Evolutionary conservation across 331 rosid species (phyloP).

Genomic region (Rosa hybrid): DNA sequence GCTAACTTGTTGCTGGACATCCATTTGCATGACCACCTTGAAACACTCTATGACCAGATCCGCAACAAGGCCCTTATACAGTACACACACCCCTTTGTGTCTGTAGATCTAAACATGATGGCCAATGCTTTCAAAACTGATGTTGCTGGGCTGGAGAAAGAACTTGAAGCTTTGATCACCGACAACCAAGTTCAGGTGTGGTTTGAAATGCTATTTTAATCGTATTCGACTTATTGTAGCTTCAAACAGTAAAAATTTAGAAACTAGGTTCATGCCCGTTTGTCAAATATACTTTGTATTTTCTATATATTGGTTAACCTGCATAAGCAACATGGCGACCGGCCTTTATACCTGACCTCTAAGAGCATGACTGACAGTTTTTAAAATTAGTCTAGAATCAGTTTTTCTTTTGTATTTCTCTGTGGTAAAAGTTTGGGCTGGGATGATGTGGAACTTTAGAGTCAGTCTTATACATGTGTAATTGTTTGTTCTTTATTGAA

Average conservation of each 20-base stretch:
- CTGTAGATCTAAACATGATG: constrained; percentile 92
- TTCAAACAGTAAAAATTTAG: constrained; percentile 11
- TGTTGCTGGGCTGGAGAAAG: constrained; percentile 85
- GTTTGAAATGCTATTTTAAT: constrained; percentile 27
- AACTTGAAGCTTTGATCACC: constrained; percentile 95
- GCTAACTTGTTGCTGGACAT: constrained; percentile 78
- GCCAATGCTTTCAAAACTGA: constrained; percentile 97
- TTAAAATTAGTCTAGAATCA: not conserved
- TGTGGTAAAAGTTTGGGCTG: not conserved
- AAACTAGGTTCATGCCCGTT: not conserved
- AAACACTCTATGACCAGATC: constrained; percentile 88
- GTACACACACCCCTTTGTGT: constrained; percentile 89
- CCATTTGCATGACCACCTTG: constrained; percentile 96
- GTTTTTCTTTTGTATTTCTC: not conserved
- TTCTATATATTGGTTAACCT: not conserved
- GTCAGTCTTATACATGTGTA: not conserved
- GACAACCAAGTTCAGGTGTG: constrained; percentile 92
- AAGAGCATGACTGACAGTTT: not conserved
- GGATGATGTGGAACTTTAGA: not conserved
- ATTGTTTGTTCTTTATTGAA: constrained; percentile 7
- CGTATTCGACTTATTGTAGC: constrained; percentile 7
- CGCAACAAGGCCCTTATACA: constrained; percentile 98
- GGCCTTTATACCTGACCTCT: not conserved
- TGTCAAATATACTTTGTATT: not conserved
- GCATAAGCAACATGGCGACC: not conserved